Evolutionary conservation across 352 stramenopile species (phyloP).

Genomic region (Globisporangium barbulae): DNA sequence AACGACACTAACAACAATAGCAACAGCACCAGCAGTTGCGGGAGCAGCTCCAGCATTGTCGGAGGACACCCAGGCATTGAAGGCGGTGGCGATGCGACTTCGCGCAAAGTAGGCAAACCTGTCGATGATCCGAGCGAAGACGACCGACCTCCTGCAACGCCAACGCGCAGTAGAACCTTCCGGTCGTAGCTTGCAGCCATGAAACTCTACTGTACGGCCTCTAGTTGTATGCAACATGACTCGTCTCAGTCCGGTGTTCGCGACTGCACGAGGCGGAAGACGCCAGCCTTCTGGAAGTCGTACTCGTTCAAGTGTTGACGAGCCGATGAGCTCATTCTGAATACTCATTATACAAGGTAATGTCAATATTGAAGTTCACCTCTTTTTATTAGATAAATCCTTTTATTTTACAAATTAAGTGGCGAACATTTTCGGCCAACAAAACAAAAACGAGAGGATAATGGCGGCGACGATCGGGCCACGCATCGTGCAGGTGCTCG

Average conservation of each 20-base stretch:
- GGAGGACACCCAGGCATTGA: neutral
- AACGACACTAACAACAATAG: conserved; percentile 20
- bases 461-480: conserved; percentile 44
- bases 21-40: conserved; percentile 8
- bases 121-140: conserved; percentile 9
- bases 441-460: neutral
- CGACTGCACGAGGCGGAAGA: no score
- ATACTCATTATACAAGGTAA: no score
- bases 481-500: conserved; percentile 74
- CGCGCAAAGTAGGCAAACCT: neutral
- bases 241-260: no score
- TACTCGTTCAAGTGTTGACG: no score
- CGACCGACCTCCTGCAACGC: neutral
- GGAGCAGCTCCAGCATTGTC: conserved; percentile 17
- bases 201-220: no score
- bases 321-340: no score
- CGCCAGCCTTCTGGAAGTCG: no score
- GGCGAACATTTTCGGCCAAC: neutral
- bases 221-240: no score
- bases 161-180: conserved; percentile 9
- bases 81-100: no score
- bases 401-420: no score
- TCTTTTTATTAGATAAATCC: no score
- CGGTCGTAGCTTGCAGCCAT: neutral
- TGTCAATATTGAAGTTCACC: no score